A percentile compares a stretch with the other conserved stretches of the same genome.
Conservation (phyloP, 2,329 filamentous ascomycete genomes). For the Akanthomyces uredinophilus region DNA sequence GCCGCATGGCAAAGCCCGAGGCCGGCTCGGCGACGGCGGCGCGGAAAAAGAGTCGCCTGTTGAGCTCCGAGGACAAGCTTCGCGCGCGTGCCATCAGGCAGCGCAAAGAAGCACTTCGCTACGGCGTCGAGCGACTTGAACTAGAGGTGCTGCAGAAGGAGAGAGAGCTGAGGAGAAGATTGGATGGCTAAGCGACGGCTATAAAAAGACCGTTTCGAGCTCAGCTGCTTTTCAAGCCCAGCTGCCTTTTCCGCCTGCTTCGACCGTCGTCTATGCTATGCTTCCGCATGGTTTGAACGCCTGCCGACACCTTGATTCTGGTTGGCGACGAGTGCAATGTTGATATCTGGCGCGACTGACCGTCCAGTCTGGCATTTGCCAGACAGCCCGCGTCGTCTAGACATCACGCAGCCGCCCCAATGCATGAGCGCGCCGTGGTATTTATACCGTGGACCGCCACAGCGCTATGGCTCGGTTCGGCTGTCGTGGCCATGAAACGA, state of each 20-base stretch:
- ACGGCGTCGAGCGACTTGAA: conserved; percentile 80
- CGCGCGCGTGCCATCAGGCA: conserved; percentile 60
- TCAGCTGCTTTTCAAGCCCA: too few species aligned
- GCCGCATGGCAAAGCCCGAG: conserved; percentile 42
- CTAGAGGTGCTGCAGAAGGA: conserved; percentile 77
- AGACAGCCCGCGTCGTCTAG: too few species aligned
- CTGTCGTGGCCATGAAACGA: not conserved
- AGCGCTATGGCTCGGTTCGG: not conserved
- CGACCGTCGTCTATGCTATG: too few species aligned
- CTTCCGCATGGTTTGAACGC: too few species aligned
- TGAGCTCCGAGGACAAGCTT: conserved; percentile 51
- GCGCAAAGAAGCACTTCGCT: conserved; percentile 80
- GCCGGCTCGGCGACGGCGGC: conserved; percentile 17
- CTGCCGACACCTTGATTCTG: not conserved
- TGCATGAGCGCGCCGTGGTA: not conserved
- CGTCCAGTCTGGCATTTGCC: not conserved
- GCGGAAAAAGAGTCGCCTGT: conserved; percentile 25
- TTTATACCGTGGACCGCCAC: not conserved
- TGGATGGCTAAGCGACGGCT: conserved; percentile 32
- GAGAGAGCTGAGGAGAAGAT: conserved; percentile 49
- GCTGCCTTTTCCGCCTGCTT: too few species aligned
- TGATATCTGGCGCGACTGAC: not conserved
- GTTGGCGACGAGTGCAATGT: not conserved
- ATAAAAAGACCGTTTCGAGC: too few species aligned
- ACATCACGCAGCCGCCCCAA: not conserved